Base-by-base conservation (phyloP, 768 basidiomycete genomes). In the Boletus sp. region DNA sequence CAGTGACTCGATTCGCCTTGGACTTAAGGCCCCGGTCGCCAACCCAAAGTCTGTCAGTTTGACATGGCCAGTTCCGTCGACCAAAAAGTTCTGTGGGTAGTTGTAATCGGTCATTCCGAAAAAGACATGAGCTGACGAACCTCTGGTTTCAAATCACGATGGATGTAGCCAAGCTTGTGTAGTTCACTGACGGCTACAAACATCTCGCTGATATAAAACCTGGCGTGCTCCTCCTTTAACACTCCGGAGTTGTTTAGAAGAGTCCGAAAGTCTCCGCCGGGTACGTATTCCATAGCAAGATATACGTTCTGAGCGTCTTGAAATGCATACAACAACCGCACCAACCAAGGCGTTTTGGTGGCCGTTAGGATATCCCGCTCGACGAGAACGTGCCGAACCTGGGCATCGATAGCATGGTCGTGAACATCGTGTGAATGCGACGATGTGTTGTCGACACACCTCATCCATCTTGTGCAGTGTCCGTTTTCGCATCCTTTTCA, bases 391-490 rank as follows among this genome's bases (percentile, higher is more conserved):
- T 99, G 97, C n/a, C 93, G 88, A 65, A 98, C 86, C 92, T 94
- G 58, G 15, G 14, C 23, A 44, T 3, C 8, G 15, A 39, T 19
- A 23, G 4, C n/a, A 51, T 14, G 32, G 48, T 55, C 23, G 38
- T 51, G 44, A 47, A 25, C 4, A 47, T 37, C 35, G n/a, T 47
- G 4, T 19, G 13, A 37, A 54, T 27, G 13, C 2, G n/a, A 38
- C 11, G 51, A 7, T 7, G 19, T n/a, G 4, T 33, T 14, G 7
- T 8, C 39, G 21, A 57, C 75, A 27, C 51, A 90, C 93, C 82
- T 99, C 97, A 61, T 98, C 95, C 97, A 98, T 98, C 79, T 99
- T 99, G 66, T 87, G 88, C 40, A 99, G 65, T 0, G 94, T 98
- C 23, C 87, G 81, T 72, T 99, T 99, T 63, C 78, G 81, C 97